A percentile compares a stretch with the other conserved stretches of the same genome.
These are phyloP conservation scores for Pisolithus orientalis DNA, from an alignment of 768 basidiomycete species.

Conservation along the genomic window DNA sequence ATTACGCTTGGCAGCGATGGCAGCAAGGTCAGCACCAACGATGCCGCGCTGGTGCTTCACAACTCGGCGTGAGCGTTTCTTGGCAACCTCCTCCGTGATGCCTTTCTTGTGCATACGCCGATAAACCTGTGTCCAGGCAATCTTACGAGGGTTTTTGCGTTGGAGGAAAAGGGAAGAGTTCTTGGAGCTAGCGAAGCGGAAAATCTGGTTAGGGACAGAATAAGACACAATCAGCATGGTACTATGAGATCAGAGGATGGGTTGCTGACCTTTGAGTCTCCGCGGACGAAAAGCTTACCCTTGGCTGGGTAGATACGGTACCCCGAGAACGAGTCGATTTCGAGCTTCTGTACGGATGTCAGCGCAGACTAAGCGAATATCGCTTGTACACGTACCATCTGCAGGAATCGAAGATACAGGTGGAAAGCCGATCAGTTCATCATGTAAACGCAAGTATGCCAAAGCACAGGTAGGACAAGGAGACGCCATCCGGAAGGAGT, in stretches of 20 bases:
- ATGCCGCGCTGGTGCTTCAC: constrained; percentile 99
- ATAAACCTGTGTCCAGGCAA: constrained; percentile 93
- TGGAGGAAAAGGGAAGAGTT: constrained; percentile 95
- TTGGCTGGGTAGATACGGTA: constrained; percentile 97
- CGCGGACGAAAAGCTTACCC: constrained; percentile 93
- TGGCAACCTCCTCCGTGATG: constrained; percentile 96
- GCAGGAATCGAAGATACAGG: neutral
- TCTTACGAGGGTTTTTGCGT: constrained; percentile 99
- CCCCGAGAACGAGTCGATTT: constrained; percentile 97
- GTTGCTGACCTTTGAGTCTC: constrained; percentile 81
- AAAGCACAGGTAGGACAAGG: constrained; percentile 6
- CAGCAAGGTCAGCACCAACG: constrained; percentile 89
- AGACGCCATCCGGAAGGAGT: constrained; percentile 31
- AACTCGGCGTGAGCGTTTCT: constrained; percentile 95
- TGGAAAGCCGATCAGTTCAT: constrained; percentile 12
- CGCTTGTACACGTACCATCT: constrained; percentile 20
- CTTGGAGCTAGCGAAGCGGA: constrained; percentile 93
- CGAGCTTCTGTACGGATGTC: constrained; percentile 69
- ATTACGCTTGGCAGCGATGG: constrained; percentile 89
- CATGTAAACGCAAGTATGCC: constrained; percentile 4
- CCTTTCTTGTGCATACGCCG: constrained; percentile 99
- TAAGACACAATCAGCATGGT: neutral
- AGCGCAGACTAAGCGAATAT: neutral
- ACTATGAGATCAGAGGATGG: neutral
- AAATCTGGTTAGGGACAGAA: constrained; percentile 51